Conservation (phyloP, 2,329 filamentous ascomycete species). For the Dactylellina haptotyla region DNA sequence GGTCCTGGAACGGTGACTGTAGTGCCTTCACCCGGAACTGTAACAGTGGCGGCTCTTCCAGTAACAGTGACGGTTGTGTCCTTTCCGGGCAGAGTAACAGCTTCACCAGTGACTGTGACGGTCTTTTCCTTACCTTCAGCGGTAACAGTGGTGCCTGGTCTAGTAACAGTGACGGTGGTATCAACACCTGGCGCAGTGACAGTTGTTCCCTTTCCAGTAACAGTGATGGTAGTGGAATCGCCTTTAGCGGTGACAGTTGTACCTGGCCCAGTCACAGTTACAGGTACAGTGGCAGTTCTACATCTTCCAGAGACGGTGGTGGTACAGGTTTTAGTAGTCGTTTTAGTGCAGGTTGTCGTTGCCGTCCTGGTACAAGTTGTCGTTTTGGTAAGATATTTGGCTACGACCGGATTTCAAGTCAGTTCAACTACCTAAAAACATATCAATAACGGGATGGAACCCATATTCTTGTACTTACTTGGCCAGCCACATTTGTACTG, state of each 20-base stretch:
- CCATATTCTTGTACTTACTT: slow-evolving; percentile 15
- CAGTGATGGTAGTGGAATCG: background rate
- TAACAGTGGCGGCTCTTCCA: background rate
- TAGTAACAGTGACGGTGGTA: slow-evolving; percentile 6
- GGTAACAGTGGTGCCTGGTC: too few relatives aligned
- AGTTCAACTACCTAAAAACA: too few relatives aligned
- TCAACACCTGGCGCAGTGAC: background rate
- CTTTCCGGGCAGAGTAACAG: too few relatives aligned
- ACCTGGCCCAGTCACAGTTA: background rate
- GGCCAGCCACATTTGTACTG: slow-evolving; percentile 25
- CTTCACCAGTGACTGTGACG: slow-evolving; percentile 6
- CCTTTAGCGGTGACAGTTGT: background rate
- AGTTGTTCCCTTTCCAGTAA: too few relatives aligned
- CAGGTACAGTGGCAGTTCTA: background rate
- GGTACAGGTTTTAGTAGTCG: slow-evolving; percentile 1
- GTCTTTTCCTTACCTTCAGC: background rate
- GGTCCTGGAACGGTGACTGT: background rate
- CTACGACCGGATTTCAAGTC: too few relatives aligned
- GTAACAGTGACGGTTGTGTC: background rate
- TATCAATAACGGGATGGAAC: background rate
- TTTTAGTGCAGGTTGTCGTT: slow-evolving; percentile 9
- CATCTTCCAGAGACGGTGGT: background rate
- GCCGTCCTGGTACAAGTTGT: background rate
- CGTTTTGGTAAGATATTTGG: too few relatives aligned
- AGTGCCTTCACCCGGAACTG: background rate